Percentiles rank a stretch among this genome's conserved stretches.
Conservation (phyloP, 2,329 filamentous ascomycete species). For the Amphichorda felina region DNA sequence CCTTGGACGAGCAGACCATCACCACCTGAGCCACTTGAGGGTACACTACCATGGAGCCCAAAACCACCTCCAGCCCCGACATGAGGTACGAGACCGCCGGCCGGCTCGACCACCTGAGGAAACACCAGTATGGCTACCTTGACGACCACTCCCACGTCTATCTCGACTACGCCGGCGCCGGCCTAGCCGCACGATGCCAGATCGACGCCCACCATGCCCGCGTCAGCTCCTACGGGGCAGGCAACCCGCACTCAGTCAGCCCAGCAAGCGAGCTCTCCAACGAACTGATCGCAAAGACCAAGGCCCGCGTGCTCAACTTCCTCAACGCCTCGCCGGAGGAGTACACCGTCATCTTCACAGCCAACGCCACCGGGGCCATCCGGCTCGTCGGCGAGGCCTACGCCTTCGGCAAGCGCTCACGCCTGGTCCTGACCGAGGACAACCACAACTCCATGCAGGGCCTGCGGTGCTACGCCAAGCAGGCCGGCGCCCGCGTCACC, state of each 20-base stretch:
- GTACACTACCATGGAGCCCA: too few relatives aligned
- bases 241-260: conserved; percentile 27
- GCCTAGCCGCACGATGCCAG: conserved; percentile 21
- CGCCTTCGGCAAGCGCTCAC: conserved; percentile 12
- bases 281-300: conserved; percentile 16
- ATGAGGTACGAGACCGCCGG: neutral
- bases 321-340: conserved; percentile 22
- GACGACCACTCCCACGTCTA: conserved; percentile 25
- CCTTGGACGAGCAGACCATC: too few relatives aligned
- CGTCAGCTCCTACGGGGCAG: conserved; percentile 15
- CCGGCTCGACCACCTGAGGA: neutral
- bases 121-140: conserved; percentile 19
- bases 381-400: conserved; percentile 26
- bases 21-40: too few relatives aligned
- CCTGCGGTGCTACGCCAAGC: conserved; percentile 21
- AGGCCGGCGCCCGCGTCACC: conserved; percentile 9
- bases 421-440: conserved; percentile 23
- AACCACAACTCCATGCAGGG: conserved; percentile 31
- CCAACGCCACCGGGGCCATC: conserved; percentile 25
- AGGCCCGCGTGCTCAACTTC: conserved; percentile 17
- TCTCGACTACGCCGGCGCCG: conserved; percentile 27
- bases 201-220: conserved; percentile 17
- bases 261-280: conserved; percentile 23
- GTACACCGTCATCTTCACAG: conserved; percentile 26
- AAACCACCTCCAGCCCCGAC: too few relatives aligned